These are phyloP conservation scores for Hymenoscyphus linearis DNA, from an alignment of 2,329 filamentous ascomycete genomes.

Conservation along the genomic window DNA sequence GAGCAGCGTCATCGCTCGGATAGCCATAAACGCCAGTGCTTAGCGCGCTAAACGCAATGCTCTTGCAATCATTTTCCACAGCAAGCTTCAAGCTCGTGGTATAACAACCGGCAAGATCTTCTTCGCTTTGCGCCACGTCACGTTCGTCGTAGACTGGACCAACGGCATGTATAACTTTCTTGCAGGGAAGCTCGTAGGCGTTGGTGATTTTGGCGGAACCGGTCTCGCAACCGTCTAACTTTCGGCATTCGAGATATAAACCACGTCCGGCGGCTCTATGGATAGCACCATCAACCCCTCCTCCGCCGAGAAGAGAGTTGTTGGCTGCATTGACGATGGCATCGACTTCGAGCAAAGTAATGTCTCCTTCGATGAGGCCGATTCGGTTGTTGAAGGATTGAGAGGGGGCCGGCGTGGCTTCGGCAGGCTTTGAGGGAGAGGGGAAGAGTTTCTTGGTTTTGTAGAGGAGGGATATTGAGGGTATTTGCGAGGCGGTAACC, in stretches of 20 bases:
- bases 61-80: slow-evolving; percentile 57
- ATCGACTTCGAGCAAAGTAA: slow-evolving; percentile 72
- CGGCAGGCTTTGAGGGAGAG: slow-evolving; percentile 18
- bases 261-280: slow-evolving; percentile 71
- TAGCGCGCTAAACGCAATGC: slow-evolving; percentile 75
- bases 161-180: slow-evolving; percentile 83
- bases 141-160: slow-evolving; percentile 66
- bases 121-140: slow-evolving; percentile 38
- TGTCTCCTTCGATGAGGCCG: slow-evolving; percentile 67
- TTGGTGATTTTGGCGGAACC: slow-evolving; percentile 79
- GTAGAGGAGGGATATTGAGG: slow-evolving; percentile 31
- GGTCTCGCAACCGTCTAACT: slow-evolving; percentile 66
- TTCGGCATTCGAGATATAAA: slow-evolving; percentile 66
- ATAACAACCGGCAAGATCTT: slow-evolving; percentile 61
- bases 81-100: slow-evolving; percentile 66
- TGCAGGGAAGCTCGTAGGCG: slow-evolving; percentile 70
- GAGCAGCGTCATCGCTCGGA: slow-evolving; percentile 66
- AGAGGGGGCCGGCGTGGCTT: slow-evolving; percentile 35
- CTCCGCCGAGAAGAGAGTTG: slow-evolving; percentile 68
- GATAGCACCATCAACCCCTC: slow-evolving; percentile 88
- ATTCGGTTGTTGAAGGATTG: slow-evolving; percentile 63
- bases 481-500: slow-evolving; percentile 28
- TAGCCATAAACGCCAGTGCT: slow-evolving; percentile 92
- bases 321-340: slow-evolving; percentile 96
- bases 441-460: slow-evolving; percentile 28